phyloP scores from a whole-genome alignment of 129 eudicot genomes.

The Heracleum sosnowskyi region DNA sequence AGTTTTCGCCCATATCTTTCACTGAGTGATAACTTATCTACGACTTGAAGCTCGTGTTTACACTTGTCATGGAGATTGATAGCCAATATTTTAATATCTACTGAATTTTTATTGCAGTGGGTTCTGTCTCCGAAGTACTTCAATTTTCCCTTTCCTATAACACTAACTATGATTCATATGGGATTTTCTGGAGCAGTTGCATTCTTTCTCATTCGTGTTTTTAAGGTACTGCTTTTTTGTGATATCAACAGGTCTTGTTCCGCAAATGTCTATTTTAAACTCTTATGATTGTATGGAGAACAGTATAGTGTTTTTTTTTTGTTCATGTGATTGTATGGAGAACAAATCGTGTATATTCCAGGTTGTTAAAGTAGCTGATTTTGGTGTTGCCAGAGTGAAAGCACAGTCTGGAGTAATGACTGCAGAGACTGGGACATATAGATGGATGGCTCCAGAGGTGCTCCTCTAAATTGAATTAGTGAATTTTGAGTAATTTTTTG shows the following conservation, averaged over 20 bases:
- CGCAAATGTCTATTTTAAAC: neutral
- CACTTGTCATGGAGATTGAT: neutral
- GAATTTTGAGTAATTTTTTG: too few species aligned
- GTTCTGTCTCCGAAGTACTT: constrained; percentile 98
- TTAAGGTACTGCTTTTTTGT: constrained; percentile 60
- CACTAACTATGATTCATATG: constrained; percentile 99
- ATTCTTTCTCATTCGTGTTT: constrained; percentile 82
- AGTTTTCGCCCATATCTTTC: neutral
- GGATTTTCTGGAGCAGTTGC: constrained; percentile 91
- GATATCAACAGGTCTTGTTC: neutral
- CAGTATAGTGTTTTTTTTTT: neutral
- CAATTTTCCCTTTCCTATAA: constrained; percentile 88
- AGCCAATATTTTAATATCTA: neutral
- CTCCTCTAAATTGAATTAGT: too few species aligned
- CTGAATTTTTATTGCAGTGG: constrained; percentile 63
- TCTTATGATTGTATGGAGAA: neutral
- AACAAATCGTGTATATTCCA: constrained; percentile 24
- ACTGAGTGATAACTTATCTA: neutral
- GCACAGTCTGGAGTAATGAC: too few species aligned
- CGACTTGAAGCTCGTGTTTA: neutral
- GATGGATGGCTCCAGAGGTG: too few species aligned
- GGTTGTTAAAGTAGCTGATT: too few species aligned
- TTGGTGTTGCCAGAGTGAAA: too few species aligned
- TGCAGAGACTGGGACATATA: too few species aligned
- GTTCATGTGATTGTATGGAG: neutral